Percentiles rank a stretch among this genome's conserved stretches.
These are phyloP conservation scores for Beta corolliflora DNA, from an alignment of 179 eudicot genomes.

Conservation along the genomic window DNA sequence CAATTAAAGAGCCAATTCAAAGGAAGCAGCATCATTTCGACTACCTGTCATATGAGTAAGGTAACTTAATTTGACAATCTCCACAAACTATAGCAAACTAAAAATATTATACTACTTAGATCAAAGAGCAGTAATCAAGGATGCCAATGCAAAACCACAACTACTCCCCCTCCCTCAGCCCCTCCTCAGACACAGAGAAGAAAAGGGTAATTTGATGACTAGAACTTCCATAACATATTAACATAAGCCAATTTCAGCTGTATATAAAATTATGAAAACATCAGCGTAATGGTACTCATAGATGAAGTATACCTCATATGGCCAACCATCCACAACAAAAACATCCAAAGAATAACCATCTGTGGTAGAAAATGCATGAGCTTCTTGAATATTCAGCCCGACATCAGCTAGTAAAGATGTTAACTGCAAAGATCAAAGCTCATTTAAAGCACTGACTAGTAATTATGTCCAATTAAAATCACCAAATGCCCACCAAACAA, in stretches of 20 bases:
- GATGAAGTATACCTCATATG: slow-evolving; percentile 58
- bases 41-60: background rate
- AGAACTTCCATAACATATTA: background rate
- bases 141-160: background rate
- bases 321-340: slow-evolving; percentile 80
- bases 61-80: background rate
- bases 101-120: background rate
- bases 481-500: slow-evolving; percentile 14
- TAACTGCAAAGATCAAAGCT: slow-evolving; percentile 50
- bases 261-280: background rate
- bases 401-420: slow-evolving; percentile 72
- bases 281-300: background rate
- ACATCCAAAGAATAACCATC: slow-evolving; percentile 77
- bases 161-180: background rate
- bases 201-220: background rate
- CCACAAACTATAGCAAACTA: background rate
- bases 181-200: background rate
- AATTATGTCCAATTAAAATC: background rate
- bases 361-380: slow-evolving; percentile 70
- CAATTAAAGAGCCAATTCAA: background rate
- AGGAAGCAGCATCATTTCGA: background rate
- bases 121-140: background rate
- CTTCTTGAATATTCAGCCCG: slow-evolving; percentile 78
- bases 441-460: slow-evolving; percentile 14
- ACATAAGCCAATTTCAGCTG: background rate